Base-by-base conservation (phyloP, 1,139 yeast genomes). In the Geotrichum bryndzae region DNA sequence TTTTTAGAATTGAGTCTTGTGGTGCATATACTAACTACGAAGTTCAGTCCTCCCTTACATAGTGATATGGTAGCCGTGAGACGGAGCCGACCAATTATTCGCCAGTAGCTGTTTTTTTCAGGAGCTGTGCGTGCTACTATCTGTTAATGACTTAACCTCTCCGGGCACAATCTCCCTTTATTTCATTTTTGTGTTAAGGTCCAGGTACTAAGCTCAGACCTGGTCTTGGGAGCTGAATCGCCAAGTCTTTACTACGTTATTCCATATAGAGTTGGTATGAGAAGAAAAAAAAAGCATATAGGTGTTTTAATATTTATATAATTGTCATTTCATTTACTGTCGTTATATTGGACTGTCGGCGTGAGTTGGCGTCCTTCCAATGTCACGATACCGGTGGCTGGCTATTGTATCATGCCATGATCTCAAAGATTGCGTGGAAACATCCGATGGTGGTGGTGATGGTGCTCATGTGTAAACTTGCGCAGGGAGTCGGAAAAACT, bases 21-120 rank as follows among this genome's bases (percentile, higher is more conserved):
- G 15, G 10, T 27, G 6, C 25, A 3, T 22, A 2, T 15, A n/a
- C 51, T 35, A 35, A 35, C 33, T 22, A 8, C 3, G 11, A 5
- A 22, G 1, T 41, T 41, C 27, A 56, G 58, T 6, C 59, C 59
- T 22, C 51, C 38, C 8, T 51, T 51, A 38, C 54, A 51, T 5
- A 51, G 59, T 25, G 59, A 56, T 23, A 51, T 56, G 59, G 41
- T 51, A 5, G 31, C 53, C n/a, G 54, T 38, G 41, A 35, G 59
- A 35, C 38, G 59, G 51, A 56, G 59, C 59, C 54, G 59, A n/a
- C 59, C 59, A 15, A 56, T 56, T 10, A 51, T 56, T 22, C n/a
- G 59, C 29, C 59, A 56, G 41, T 56, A 41, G 48, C 18, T 41
- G n/a, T 8, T 7, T 29, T 38, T 38, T 11, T 10, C 18, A 38